Evolutionary conservation across 345 rosid genomes (phyloP).

Genomic region (Hypericum androsaemum): DNA sequence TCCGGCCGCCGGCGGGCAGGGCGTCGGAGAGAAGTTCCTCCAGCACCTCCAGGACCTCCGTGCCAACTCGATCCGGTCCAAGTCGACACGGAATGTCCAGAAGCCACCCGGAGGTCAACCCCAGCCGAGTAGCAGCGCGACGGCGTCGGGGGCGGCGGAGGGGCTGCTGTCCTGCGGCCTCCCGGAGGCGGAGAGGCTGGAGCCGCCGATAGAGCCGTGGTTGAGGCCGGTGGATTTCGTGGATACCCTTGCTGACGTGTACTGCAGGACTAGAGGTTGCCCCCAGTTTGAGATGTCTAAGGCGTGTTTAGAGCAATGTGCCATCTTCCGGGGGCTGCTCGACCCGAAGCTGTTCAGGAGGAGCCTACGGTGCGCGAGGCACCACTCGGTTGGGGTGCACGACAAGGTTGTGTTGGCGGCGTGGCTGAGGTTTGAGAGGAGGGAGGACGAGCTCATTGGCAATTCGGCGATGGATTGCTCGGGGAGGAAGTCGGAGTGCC

Average conservation of each 20-base stretch:
- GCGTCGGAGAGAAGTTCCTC: slow-evolving; percentile 57
- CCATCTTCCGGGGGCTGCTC: slow-evolving; percentile 46
- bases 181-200: slow-evolving; percentile 59
- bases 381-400: slow-evolving; percentile 73
- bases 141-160: slow-evolving; percentile 26
- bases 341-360: slow-evolving; percentile 76
- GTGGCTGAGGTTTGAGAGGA: slow-evolving; percentile 88
- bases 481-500: slow-evolving; percentile 80
- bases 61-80: slow-evolving; percentile 45
- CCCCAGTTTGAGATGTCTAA: slow-evolving; percentile 49
- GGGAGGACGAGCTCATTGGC: slow-evolving; percentile 83
- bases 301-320: slow-evolving; percentile 61
- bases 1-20: slow-evolving; percentile 25
- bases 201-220: slow-evolving; percentile 65
- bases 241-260: slow-evolving; percentile 52
- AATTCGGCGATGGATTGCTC: slow-evolving; percentile 67
- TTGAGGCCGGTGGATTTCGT: slow-evolving; percentile 57
- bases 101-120: slow-evolving; percentile 4
- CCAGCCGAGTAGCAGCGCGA: slow-evolving; percentile 11
- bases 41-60: slow-evolving; percentile 69
- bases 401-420: slow-evolving; percentile 73
- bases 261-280: slow-evolving; percentile 40
- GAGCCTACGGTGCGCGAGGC: slow-evolving; percentile 62
- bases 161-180: slow-evolving; percentile 61
- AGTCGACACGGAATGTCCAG: slow-evolving; percentile 27